A percentile compares a stretch with the other conserved stretches of the same genome.
phyloP scores from a whole-genome alignment of 129 eudicot genomes.

The Artemisia argyi region DNA sequence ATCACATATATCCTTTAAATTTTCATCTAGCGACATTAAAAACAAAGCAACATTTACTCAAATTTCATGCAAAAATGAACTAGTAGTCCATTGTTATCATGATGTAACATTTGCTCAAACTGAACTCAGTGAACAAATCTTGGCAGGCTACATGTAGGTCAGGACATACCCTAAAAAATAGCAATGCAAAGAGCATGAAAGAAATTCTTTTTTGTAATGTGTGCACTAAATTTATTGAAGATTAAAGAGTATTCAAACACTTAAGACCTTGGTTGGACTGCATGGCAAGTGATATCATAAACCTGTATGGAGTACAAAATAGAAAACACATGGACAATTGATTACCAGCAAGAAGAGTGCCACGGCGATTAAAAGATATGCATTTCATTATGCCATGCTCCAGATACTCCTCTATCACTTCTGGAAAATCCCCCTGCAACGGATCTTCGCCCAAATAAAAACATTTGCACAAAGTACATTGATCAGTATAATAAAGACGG shows the following conservation, averaged over 20 bases:
- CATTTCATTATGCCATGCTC: constrained; percentile 94
- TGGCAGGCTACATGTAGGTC: no score
- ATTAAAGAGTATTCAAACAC: no score
- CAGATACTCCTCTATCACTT: constrained; percentile 92
- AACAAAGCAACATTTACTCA: not conserved
- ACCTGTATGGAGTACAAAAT: not conserved
- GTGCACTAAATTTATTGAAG: no score
- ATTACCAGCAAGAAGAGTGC: constrained; percentile 94
- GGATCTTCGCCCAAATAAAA: constrained; percentile 64
- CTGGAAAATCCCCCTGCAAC: constrained; percentile 97
- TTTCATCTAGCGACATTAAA: not conserved
- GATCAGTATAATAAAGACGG: constrained; percentile 5
- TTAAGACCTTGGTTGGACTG: no score
- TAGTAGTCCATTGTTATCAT: not conserved
- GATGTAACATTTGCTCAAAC: not conserved
- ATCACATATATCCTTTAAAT: not conserved
- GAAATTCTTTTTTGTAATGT: no score
- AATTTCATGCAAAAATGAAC: not conserved
- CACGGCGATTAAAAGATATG: constrained; percentile 91
- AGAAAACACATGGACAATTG: constrained; percentile 7
- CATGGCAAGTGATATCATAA: no score
- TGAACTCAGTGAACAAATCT: no score
- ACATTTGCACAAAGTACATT: constrained; percentile 10
- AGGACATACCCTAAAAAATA: no score
- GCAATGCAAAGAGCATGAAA: no score